Evolutionary conservation across 2,329 filamentous ascomycete genomes (phyloP).

Genomic region (Fusarium sp.): DNA sequence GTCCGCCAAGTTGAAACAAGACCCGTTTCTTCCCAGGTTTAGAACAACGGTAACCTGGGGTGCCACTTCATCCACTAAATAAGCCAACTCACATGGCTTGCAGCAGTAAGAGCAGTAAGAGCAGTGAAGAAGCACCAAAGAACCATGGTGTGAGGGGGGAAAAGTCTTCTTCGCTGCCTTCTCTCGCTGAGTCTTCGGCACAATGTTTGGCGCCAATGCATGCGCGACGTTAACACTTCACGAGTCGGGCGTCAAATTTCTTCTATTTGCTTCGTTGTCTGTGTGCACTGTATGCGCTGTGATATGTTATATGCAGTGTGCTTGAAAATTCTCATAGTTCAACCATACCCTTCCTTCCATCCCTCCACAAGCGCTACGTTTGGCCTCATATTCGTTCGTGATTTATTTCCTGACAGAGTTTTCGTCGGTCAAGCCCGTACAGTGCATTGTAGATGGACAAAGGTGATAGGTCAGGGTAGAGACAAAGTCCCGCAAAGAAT

Average conservation of each 20-base stretch:
- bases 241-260: conserved; percentile 16
- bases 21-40: conserved; percentile 34
- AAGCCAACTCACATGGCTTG: conserved; percentile 33
- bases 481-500: conserved; percentile 24
- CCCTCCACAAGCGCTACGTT: no score
- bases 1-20: conserved; percentile 40
- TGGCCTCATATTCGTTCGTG: no score
- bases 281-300: conserved; percentile 15
- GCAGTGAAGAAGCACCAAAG: conserved; percentile 22
- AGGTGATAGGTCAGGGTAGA: conserved; percentile 10
- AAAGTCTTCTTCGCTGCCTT: conserved; percentile 34
- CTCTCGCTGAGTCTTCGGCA: conserved; percentile 25
- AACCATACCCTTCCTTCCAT: conserved; percentile 7
- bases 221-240: conserved; percentile 35
- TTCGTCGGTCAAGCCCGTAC: conserved; percentile 12
- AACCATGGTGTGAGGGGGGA: conserved; percentile 28
- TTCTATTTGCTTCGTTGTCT: conserved; percentile 13
- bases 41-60: conserved; percentile 21
- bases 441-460: conserved; percentile 15
- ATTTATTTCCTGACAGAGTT: conserved; percentile 5
- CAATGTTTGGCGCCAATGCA: conserved; percentile 38
- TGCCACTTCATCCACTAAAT: conserved; percentile 36
- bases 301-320: conserved; percentile 32
- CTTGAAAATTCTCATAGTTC: conserved; percentile 16
- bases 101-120: conserved; percentile 24